phyloP scores from a whole-genome alignment of 495 filamentous ascomycete species.

The Podospora appendiculata region DNA sequence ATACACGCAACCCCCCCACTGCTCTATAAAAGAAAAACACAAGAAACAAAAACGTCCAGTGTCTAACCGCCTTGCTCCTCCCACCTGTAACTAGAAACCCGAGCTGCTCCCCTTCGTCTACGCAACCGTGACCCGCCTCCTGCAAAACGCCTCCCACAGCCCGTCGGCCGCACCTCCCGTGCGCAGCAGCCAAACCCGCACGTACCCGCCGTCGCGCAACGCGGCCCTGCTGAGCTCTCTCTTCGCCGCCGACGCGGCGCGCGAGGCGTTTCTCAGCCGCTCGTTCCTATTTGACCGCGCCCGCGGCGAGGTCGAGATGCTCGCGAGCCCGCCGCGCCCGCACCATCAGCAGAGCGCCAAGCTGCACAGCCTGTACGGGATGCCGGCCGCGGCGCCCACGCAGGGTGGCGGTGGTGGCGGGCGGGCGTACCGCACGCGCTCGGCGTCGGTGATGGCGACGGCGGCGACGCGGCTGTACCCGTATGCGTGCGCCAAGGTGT shows the following conservation, averaged over 20 bases:
- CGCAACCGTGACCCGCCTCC: constrained; percentile 24
- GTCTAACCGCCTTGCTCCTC: not conserved
- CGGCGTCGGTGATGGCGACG: too few relatives aligned
- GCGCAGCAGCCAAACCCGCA: constrained; percentile 10
- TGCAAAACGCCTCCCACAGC: constrained; percentile 18
- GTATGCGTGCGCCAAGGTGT: constrained; percentile 53
- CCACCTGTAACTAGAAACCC: not conserved
- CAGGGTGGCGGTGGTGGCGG: too few relatives aligned
- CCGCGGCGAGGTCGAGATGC: constrained; percentile 7
- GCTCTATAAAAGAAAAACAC: too few relatives aligned
- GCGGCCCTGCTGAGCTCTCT: constrained; percentile 36
- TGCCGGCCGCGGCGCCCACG: constrained; percentile 32
- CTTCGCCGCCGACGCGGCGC: constrained; percentile 27
- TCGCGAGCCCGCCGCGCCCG: constrained; percentile 5
- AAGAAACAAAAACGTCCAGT: not conserved
- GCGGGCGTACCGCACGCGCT: too few relatives aligned
- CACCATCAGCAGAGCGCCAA: constrained; percentile 53
- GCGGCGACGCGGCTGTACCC: constrained; percentile 28
- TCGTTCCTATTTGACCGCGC: constrained; percentile 48
- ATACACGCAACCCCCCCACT: too few relatives aligned
- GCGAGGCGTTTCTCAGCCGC: constrained; percentile 37
- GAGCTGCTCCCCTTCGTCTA: constrained; percentile 27
- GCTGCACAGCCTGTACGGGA: constrained; percentile 54
- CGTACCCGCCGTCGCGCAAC: constrained; percentile 35
- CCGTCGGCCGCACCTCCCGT: constrained; percentile 10